These are phyloP conservation scores for Xylariaceae sp. DNA, from an alignment of 2,329 filamentous ascomycete species.

Conservation along the genomic window DNA sequence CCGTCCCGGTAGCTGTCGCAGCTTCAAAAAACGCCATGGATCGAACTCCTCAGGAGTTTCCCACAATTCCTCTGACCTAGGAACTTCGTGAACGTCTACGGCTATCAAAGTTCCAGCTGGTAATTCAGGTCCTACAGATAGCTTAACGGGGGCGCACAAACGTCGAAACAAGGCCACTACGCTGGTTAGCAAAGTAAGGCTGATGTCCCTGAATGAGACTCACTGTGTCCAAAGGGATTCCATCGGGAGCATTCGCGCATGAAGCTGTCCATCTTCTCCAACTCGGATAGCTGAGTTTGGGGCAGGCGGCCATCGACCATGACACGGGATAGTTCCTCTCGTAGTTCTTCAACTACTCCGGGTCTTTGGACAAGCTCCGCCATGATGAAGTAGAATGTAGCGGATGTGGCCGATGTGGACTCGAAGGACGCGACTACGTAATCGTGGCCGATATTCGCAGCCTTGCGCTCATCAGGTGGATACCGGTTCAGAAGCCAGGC, in stretches of 20 bases:
- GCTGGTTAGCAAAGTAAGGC: background rate
- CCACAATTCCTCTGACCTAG: slow-evolving; percentile 13
- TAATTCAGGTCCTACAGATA: slow-evolving; percentile 27
- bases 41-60: slow-evolving; percentile 26
- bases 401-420: slow-evolving; percentile 9
- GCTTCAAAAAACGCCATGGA: slow-evolving; percentile 20
- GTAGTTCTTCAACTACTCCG: slow-evolving; percentile 10
- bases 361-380: slow-evolving; percentile 12
- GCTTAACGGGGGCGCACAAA: slow-evolving; percentile 20
- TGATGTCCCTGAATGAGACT: background rate
- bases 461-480: slow-evolving; percentile 3
- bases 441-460: slow-evolving; percentile 10
- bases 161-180: slow-evolving; percentile 25
- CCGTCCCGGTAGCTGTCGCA: slow-evolving; percentile 19
- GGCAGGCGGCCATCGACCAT: slow-evolving; percentile 20
- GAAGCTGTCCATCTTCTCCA: slow-evolving; percentile 29
- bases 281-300: slow-evolving; percentile 22
- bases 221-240: slow-evolving; percentile 16
- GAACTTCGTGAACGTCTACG: slow-evolving; percentile 27
- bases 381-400: slow-evolving; percentile 15
- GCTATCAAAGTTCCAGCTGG: slow-evolving; percentile 27
- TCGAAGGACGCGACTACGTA: slow-evolving; percentile 20
- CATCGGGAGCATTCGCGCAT: slow-evolving; percentile 28
- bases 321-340: slow-evolving; percentile 6
- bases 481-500: slow-evolving; percentile 10